Conservation (phyloP, 2,329 filamentous ascomycete genomes). For the Aspergillus clavatus region DNA sequence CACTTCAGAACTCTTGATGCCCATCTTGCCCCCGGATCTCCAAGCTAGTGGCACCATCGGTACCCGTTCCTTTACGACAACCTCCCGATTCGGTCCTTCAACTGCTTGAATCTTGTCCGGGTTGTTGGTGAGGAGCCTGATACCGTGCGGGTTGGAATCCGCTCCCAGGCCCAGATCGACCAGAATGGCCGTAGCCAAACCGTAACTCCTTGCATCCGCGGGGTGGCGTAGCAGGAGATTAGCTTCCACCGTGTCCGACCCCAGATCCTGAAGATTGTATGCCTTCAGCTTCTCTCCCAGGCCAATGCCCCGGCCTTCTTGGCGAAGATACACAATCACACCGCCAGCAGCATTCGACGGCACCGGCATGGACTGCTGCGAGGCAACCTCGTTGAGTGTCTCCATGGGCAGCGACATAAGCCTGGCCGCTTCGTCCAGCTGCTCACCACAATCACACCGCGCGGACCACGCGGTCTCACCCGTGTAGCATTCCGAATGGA, state of each 20-base stretch:
- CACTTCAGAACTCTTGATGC: conserved; percentile 81
- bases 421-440: conserved; percentile 90
- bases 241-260: conserved; percentile 95
- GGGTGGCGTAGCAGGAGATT: conserved; percentile 88
- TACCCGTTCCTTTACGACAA: conserved; percentile 82
- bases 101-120: conserved; percentile 94
- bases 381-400: conserved; percentile 25
- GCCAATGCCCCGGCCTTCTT: conserved; percentile 93
- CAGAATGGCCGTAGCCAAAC: conserved; percentile 92
- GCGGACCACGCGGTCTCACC: conserved; percentile 98
- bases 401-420: conserved; percentile 70
- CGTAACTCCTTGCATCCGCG: conserved; percentile 90
- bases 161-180: conserved; percentile 70
- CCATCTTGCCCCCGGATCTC: conserved; percentile 71
- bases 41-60: conserved; percentile 94
- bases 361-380: conserved; percentile 22
- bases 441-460: conserved; percentile 94
- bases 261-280: conserved; percentile 94
- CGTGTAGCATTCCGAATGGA: conserved; percentile 97
- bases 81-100: conserved; percentile 82
- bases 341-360: conserved; percentile 62
- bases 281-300: conserved; percentile 94
- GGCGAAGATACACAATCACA: conserved; percentile 90
- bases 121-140: conserved; percentile 89
- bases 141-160: conserved; percentile 55